phyloP scores from a whole-genome alignment of 2,329 filamentous ascomycete species.

The Penicillium italicum region DNA sequence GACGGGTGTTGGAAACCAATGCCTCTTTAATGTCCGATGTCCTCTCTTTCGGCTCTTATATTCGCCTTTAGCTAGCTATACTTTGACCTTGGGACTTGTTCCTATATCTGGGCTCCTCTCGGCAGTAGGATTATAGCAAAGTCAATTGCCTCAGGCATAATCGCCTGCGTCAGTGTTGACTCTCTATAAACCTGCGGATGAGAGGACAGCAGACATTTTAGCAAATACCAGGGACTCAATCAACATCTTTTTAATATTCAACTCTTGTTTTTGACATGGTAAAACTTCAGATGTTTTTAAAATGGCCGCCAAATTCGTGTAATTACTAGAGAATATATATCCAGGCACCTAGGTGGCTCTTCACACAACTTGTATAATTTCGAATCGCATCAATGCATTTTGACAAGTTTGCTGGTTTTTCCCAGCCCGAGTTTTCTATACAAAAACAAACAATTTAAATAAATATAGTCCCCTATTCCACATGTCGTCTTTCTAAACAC shows the following conservation, averaged over 20 bases:
- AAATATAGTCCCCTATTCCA: background rate
- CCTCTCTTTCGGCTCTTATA: background rate
- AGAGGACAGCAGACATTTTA: too few relatives aligned
- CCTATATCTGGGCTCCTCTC: background rate
- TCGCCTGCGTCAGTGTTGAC: background rate
- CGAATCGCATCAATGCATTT: background rate
- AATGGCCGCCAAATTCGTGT: background rate
- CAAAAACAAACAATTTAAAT: background rate
- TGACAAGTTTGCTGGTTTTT: background rate
- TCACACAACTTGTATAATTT: background rate
- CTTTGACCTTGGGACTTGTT: background rate
- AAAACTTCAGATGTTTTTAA: background rate
- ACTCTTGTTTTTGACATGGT: background rate
- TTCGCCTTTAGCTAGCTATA: background rate
- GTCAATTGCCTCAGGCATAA: background rate
- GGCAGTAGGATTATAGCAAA: background rate
- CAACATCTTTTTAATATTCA: background rate
- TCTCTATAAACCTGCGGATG: background rate
- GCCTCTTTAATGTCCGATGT: background rate
- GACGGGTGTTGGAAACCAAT: background rate
- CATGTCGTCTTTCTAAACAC: background rate
- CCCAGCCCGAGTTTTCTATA: background rate
- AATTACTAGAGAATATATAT: background rate
- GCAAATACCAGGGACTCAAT: background rate
- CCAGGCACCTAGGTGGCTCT: background rate